phyloP scores from a whole-genome alignment of 2,329 filamentous ascomycete species.

The Beauveria medogensis region DNA sequence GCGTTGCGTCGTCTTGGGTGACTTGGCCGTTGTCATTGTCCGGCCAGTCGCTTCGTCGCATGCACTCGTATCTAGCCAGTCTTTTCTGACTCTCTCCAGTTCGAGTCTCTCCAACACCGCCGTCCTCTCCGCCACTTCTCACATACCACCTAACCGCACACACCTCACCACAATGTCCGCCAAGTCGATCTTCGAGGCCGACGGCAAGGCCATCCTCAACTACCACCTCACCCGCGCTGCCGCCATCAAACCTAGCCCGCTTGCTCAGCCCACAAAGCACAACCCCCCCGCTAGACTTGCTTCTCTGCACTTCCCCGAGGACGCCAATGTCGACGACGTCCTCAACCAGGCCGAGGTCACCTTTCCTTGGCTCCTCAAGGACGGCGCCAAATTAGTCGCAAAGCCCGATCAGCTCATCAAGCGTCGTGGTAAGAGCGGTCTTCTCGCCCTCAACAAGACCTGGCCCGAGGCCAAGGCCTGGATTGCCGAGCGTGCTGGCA shows the following conservation, averaged over 20 bases:
- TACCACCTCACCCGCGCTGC: constrained; percentile 98
- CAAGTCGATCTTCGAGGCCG: constrained; percentile 97
- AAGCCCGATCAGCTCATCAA: constrained; percentile 99
- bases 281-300: constrained; percentile 88
- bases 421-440: constrained; percentile 96
- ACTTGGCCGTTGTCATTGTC: background rate
- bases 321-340: constrained; percentile 71
- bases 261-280: constrained; percentile 75
- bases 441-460: constrained; percentile 92
- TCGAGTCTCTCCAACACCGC: background rate
- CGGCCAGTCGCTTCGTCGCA: background rate
- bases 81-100: constrained; percentile 2
- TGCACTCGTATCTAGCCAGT: background rate
- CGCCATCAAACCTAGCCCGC: constrained; percentile 95
- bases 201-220: constrained; percentile 99
- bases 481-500: constrained; percentile 87
- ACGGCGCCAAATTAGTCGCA: constrained; percentile 87
- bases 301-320: constrained; percentile 86
- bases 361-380: constrained; percentile 87
- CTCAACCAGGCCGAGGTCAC: constrained; percentile 93
- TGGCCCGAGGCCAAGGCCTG: constrained; percentile 92
- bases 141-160: constrained; percentile 18
- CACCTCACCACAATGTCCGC: constrained; percentile 38
- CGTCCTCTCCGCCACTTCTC: constrained; percentile 12
- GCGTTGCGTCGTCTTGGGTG: background rate